Evolutionary conservation across 1,284 basidiomycete species (phyloP).

Genomic region (Marasmius sp.): DNA sequence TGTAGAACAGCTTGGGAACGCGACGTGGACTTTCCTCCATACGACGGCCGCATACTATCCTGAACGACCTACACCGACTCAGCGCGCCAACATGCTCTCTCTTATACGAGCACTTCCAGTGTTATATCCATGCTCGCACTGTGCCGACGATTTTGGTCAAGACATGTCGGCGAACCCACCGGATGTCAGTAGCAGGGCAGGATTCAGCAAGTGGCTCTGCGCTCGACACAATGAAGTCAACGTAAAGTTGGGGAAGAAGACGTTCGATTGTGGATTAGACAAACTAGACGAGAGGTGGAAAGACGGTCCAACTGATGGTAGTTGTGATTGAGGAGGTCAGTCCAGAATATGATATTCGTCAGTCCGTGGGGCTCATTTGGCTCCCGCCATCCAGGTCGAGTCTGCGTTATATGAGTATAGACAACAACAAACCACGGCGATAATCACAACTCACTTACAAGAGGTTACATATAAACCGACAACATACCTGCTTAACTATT

Average conservation of each 20-base stretch:
- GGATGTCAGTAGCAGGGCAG: slow-evolving; percentile 67
- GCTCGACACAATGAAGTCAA: slow-evolving; percentile 92
- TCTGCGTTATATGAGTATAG: no score
- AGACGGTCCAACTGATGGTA: slow-evolving; percentile 84
- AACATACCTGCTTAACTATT: no score
- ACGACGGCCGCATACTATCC: slow-evolving; percentile 94
- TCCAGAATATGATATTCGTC: background rate
- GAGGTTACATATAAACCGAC: no score
- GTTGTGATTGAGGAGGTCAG: slow-evolving; percentile 74
- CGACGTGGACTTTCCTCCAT: slow-evolving; percentile 96
- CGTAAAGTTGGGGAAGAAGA: slow-evolving; percentile 76
- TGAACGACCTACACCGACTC: slow-evolving; percentile 64
- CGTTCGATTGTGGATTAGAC: slow-evolving; percentile 67
- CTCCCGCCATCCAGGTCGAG: background rate
- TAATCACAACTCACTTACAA: no score
- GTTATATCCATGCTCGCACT: slow-evolving; percentile 86
- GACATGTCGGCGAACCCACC: slow-evolving; percentile 69
- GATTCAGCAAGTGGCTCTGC: slow-evolving; percentile 85
- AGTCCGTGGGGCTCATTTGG: background rate
- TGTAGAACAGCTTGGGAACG: slow-evolving; percentile 80
- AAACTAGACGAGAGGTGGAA: slow-evolving; percentile 87
- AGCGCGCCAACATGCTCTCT: slow-evolving; percentile 79
- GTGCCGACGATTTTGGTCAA: slow-evolving; percentile 78
- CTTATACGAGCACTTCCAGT: slow-evolving; percentile 76
- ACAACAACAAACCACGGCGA: no score